A percentile compares a stretch with the other conserved stretches of the same genome.
Evolutionary conservation across 140 eudicot species (phyloP).

Genomic region (Ambrosia hybrid): DNA sequence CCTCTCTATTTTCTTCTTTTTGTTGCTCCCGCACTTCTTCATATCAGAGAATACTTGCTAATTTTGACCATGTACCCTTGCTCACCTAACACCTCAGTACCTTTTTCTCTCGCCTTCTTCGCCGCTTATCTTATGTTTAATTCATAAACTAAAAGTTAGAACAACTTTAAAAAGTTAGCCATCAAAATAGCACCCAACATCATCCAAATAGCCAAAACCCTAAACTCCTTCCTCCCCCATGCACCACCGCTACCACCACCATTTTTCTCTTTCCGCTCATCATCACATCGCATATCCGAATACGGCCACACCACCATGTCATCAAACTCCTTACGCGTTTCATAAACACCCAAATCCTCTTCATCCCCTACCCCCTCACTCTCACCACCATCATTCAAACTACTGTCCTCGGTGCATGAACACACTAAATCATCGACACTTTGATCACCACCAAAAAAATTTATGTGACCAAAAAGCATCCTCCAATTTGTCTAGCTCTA

Average conservation of each 20-base stretch:
- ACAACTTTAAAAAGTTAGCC: too few relatives aligned
- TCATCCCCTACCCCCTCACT: too few relatives aligned
- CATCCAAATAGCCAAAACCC: constrained; percentile 3
- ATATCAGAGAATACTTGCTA: too few relatives aligned
- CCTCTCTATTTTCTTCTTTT: too few relatives aligned
- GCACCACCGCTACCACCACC: not conserved
- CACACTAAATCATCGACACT: not conserved
- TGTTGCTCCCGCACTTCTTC: too few relatives aligned
- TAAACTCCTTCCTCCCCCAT: not conserved
- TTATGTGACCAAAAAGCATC: not conserved
- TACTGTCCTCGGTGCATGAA: not conserved
- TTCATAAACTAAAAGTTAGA: too few relatives aligned
- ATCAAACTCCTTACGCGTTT: not conserved
- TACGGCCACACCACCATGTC: not conserved
- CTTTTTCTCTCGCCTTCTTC: too few relatives aligned
- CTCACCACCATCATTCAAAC: not conserved
- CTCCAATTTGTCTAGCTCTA: not conserved
- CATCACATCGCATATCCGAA: not conserved
- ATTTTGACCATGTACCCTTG: too few relatives aligned
- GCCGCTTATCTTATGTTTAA: too few relatives aligned
- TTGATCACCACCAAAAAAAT: not conserved
- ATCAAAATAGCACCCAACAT: constrained; percentile 1
- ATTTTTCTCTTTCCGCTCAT: not conserved
- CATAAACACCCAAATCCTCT: not conserved
- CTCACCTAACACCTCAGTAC: too few relatives aligned